Base-by-base conservation (phyloP, 2,329 filamentous ascomycete species). In the Alternaria triticimaculans region DNA sequence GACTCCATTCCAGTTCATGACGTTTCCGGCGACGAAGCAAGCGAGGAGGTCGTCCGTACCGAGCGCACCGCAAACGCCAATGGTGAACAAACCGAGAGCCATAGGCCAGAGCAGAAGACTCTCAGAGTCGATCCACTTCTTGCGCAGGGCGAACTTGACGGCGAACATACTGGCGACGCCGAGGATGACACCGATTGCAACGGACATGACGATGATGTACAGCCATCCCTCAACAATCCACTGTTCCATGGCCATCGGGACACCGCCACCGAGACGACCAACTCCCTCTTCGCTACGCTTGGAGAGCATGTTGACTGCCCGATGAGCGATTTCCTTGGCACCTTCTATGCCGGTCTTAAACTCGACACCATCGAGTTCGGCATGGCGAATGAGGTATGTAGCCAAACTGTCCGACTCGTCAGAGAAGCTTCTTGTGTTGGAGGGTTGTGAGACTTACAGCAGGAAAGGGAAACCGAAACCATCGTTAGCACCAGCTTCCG, bases 391-490 rank as follows among this genome's bases (percentile, higher is more conserved):
- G 8, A 89, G 80, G 44, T 86, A 87, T 2, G 85, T 83, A 0
- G 87, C 86, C 3, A 89, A 83, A 75, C 50, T 53, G 20, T 53
- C 3, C 11, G 9, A 23, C 10, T n/a, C 15, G 50, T 53, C 18
- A 53, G 50, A 41, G 14, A 21, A 33, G 18, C 14, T 37, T n/a
- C 18, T 33, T 20, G 6, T 18, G 37, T 2, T 20, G 12, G 9
- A 23, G 9, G 15, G 37, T 23, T 53, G 20, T 11, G 15, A 10
- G 14, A 21, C 50, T 53, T 37, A 53, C 15, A 74, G 84, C 5
- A 90, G 80, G 57, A 89, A 89, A 0, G 87, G 87, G 50, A 89
- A 89, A 0, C 86, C 87, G 44, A 90, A 87, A 0, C 88, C 87
- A 65, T 90, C 88, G 65, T 89, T 89, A 3, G 85, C 84, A 7